Evolutionary conservation across 163 green algal genomes (phyloP), one percentile per base, ranked within the genome.

Genomic region (Volvox carteri): DNA sequence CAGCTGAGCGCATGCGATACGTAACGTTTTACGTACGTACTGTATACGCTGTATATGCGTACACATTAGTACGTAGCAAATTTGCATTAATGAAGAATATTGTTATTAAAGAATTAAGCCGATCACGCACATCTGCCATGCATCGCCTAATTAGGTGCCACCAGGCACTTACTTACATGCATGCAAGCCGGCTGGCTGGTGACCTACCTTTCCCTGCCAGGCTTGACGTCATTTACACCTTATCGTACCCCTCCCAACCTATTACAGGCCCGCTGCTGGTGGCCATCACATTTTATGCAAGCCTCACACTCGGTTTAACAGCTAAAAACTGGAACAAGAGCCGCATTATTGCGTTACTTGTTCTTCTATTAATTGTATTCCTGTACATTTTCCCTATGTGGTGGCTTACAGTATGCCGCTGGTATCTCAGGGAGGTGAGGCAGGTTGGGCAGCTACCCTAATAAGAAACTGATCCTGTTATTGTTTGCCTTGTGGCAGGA

Each of bases 221-320:
- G 18, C 58, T 68, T 8, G 9, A 68, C 14, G 58, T n/a, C 30
- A 8, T 12, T 68, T 68, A 68, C 11, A 68, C 14, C 58, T 30
- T 18, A 68, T 23, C 58, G 19, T 30, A 30, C 18, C 58, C 23
- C 9, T 68, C 23, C 18, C 6, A 6, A n/a, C 58, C 58, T 23
- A 30, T 23, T 74, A 0, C 70, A 76, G 85, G 85, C n/a, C 60
- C 78, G 48, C 75, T 90, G 58, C 75, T 90, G 14, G 86, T 90
- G 21, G 76, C 75, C 21, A 30, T 90, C 30, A 75, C 86, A 11
- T 90, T 90, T 23, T 90, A 90, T 37, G 62, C 86, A 16, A 25
- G 16, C 48, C 14, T 90, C 12, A 44, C 76, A 7, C 75, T 90
- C 14, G 77, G 76, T 18, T n/a, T 39, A 12, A 3, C 73, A 11